These are phyloP conservation scores for Cytospora schulzeri DNA, from an alignment of 2,329 filamentous ascomycete genomes.

Conservation along the genomic window DNA sequence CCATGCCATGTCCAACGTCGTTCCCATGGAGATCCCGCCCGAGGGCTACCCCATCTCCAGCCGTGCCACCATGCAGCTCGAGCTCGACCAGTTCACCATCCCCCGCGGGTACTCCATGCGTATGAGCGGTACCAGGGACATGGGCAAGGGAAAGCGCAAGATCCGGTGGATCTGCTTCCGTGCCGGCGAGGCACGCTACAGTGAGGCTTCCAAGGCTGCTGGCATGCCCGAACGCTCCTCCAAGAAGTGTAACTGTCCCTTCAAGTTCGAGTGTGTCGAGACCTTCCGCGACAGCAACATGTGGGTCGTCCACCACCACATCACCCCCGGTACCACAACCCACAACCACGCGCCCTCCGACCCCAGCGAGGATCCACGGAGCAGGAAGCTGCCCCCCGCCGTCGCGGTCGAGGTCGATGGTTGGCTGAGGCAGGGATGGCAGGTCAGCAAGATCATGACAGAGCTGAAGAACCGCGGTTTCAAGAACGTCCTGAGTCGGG, in stretches of 20 bases:
- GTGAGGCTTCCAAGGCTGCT: slow-evolving; percentile 33
- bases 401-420: slow-evolving; percentile 39
- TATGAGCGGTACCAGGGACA: slow-evolving; percentile 41
- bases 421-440: slow-evolving; percentile 37
- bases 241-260: slow-evolving; percentile 42
- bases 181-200: slow-evolving; percentile 40
- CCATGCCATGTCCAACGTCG: slow-evolving; percentile 17
- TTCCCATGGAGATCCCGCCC: slow-evolving; percentile 37
- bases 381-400: slow-evolving; percentile 37
- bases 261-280: slow-evolving; percentile 42
- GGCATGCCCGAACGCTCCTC: slow-evolving; percentile 39
- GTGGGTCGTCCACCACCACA: slow-evolving; percentile 41
- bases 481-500: slow-evolving; percentile 41
- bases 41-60: slow-evolving; percentile 38
- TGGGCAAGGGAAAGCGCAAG: slow-evolving; percentile 39
- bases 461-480: slow-evolving; percentile 39
- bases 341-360: slow-evolving; percentile 42
- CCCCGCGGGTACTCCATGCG: slow-evolving; percentile 43
- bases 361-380: slow-evolving; percentile 40
- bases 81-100: slow-evolving; percentile 41
- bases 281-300: slow-evolving; percentile 38
- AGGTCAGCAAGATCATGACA: slow-evolving; percentile 41
- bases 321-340: slow-evolving; percentile 34
- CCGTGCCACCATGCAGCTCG: slow-evolving; percentile 40
- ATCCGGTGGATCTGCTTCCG: slow-evolving; percentile 44